Conservation (phyloP, 345 rosid species). For the Syzygium jambos region DNA sequence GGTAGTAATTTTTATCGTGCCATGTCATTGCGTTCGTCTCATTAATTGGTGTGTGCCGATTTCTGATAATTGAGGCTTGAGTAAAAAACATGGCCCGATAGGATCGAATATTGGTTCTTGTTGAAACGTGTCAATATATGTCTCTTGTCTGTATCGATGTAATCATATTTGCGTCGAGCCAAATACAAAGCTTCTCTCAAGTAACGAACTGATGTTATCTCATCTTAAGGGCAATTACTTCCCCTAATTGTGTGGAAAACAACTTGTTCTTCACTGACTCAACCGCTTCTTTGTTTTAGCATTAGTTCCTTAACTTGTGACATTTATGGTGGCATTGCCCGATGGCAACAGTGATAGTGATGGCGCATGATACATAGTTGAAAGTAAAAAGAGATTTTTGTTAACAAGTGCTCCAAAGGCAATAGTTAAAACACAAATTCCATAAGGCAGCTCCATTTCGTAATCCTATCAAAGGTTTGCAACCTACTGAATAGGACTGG, state of each 20-base stretch:
- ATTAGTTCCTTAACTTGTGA: neutral
- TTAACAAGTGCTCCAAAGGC: neutral
- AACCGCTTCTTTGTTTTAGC: neutral
- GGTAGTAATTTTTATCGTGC: neutral
- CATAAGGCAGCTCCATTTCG: neutral
- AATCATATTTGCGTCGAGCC: neutral
- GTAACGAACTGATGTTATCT: too few species aligned
- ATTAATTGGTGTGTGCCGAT: neutral
- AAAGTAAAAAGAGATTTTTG: neutral
- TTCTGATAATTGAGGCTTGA: neutral
- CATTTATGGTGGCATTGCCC: neutral
- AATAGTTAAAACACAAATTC: neutral
- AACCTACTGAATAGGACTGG: neutral
- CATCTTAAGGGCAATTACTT: neutral
- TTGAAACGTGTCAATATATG: neutral
- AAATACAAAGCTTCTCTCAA: neutral
- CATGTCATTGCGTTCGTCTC: neutral
- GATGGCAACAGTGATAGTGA: neutral
- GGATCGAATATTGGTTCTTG: neutral
- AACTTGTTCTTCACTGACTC: neutral
- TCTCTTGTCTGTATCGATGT: neutral
- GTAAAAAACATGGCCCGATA: neutral
- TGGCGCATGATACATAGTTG: neutral
- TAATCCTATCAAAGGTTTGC: neutral
- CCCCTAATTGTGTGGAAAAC: neutral